Percentiles rank a stretch among this genome's conserved stretches.
phyloP scores from a whole-genome alignment of 345 rosid genomes.

The Ricinus communis region DNA sequence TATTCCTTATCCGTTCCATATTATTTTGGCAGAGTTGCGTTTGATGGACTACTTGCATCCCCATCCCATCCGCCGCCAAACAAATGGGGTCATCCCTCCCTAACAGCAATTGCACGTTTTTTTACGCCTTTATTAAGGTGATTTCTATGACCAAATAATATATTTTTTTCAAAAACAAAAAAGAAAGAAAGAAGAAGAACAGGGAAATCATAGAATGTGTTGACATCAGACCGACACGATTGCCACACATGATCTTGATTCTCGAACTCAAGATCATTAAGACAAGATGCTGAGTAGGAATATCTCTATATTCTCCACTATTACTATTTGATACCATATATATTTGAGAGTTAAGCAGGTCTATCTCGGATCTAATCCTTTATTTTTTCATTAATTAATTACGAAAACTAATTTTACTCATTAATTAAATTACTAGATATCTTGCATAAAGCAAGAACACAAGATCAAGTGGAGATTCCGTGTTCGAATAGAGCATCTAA shows the following conservation, averaged over 20 bases:
- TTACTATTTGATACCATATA: too few species aligned
- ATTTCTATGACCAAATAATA: too few species aligned
- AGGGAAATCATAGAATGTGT: not conserved
- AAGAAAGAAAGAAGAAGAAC: not conserved
- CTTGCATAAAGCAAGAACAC: too few species aligned
- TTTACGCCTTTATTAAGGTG: not conserved
- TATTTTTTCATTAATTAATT: too few species aligned
- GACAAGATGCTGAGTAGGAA: too few species aligned
- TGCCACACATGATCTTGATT: too few species aligned
- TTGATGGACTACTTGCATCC: not conserved
- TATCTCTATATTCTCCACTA: not conserved
- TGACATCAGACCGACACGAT: not conserved
- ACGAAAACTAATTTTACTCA: too few species aligned
- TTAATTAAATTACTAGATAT: too few species aligned
- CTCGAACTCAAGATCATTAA: too few species aligned
- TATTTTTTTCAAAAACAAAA: not conserved
- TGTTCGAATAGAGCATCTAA: not conserved
- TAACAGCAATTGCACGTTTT: not conserved
- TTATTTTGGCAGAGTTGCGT: not conserved
- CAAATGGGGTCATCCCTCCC: not conserved
- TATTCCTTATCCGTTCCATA: too few species aligned
- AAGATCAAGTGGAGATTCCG: constrained; percentile 7
- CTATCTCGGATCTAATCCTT: too few species aligned
- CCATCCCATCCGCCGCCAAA: not conserved
- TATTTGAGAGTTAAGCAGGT: too few species aligned